Base-by-base conservation (phyloP, 2,329 filamentous ascomycete genomes). In the Cladorrhinum sp. region DNA sequence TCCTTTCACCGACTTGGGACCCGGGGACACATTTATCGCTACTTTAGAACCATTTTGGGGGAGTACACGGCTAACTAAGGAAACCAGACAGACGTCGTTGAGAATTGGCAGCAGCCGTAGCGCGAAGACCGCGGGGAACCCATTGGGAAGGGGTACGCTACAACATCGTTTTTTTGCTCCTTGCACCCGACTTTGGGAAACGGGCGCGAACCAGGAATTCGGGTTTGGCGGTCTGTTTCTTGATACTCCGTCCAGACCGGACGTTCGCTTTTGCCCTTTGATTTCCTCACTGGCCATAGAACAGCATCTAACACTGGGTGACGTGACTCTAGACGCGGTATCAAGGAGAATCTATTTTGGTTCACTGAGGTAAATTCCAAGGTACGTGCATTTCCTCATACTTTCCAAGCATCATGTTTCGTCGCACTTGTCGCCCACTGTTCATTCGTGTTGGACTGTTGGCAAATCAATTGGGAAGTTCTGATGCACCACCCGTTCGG, bases 401-500 rank as follows among this genome's bases (percentile, higher is more conserved):
- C 51, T 12, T 24, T 24, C 21, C 5, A 23, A 49, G 54, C 42
- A 53, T 30, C 46, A 63, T 42, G 58, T 61, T 46, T 58, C 23
- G 62, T 62, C 39, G 30, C 55, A 56, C 21, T 54, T 52, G 49
- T 55, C 52, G 54, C 59, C 51, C 50, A 28, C 39, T 12, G 53
- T 51, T 49, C 46, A 6, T 42, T 14, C 26, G 3, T 54, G 21
- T 24, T 60, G 46, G 58, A 33, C 36, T 5, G 50, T 42, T 24
- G 53, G 59, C 57, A 62, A 64, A 67, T 66, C 62, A 62, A 60
- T 58, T 56, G 52, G 58, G 28, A 42, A 53, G 53, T 62, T 63
- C 58, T 57, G 52, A 53, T 52, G 61, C 67, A 63, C 57, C 59
- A 53, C 64, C 52, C 26, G 57, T 61, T 65, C 64, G 66, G 61